Percentiles rank a stretch among this genome's conserved stretches.
These are phyloP conservation scores for Umbelopsis ramanniana DNA, from an alignment of 192 early-diverging fungal species.

Conservation along the genomic window DNA sequence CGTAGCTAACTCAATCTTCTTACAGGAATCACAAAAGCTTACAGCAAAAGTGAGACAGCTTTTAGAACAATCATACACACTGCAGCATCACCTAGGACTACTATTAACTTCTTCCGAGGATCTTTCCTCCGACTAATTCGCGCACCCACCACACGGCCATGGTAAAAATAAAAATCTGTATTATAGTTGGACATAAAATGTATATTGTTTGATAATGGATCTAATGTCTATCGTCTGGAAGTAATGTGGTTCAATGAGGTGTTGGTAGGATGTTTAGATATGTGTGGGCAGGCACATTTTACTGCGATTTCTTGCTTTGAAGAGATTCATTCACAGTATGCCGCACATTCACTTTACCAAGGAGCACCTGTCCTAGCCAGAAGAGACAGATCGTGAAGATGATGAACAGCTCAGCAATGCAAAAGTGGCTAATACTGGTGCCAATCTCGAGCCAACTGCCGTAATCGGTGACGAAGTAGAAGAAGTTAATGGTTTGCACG, in stretches of 20 bases:
- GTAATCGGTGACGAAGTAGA: constrained; percentile 89
- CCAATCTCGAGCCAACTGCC: constrained; percentile 98
- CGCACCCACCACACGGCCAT: neutral
- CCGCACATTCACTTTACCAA: constrained; percentile 38
- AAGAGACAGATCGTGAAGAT: constrained; percentile 92
- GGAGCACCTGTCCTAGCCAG: constrained; percentile 66
- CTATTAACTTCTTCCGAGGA: constrained; percentile 13
- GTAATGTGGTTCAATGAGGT: neutral
- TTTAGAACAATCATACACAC: constrained; percentile 4
- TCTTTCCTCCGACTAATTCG: neutral
- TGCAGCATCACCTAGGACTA: constrained; percentile 12
- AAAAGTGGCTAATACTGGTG: constrained; percentile 94
- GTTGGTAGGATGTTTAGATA: neutral
- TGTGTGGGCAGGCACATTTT: neutral
- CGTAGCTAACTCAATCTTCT: neutral
- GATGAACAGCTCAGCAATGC: constrained; percentile 90
- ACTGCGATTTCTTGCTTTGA: neutral
- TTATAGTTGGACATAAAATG: constrained; percentile 8
- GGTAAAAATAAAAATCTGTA: constrained; percentile 2
- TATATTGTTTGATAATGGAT: neutral
- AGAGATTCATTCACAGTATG: neutral
- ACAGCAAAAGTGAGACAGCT: neutral
- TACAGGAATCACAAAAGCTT: neutral
- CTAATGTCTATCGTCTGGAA: neutral
- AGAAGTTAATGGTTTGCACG: constrained; percentile 95